Percentiles rank a stretch among this genome's conserved stretches.
Conservation (phyloP, 2,329 filamentous ascomycete genomes). For the Nigrospora osmanthi region DNA sequence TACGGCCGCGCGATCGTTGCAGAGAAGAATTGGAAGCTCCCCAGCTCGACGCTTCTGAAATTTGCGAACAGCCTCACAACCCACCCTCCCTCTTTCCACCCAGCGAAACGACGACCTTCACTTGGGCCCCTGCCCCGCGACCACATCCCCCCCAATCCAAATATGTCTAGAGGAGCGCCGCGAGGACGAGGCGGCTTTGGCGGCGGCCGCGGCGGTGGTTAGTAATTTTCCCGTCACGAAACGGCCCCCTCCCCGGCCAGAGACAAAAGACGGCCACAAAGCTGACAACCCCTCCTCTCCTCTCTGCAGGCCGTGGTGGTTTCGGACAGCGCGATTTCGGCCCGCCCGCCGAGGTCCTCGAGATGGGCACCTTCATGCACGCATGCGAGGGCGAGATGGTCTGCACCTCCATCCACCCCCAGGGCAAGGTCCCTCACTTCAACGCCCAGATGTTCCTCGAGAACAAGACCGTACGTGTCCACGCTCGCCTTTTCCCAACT, state of each 20-base stretch:
- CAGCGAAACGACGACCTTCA: neutral
- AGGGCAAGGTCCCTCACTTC: slow-evolving; percentile 86
- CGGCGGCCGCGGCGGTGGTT: slow-evolving; percentile 19
- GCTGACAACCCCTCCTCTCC: neutral
- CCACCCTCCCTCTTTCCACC: neutral
- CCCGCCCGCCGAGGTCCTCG: slow-evolving; percentile 31
- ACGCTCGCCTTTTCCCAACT: neutral
- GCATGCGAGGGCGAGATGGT: slow-evolving; percentile 97
- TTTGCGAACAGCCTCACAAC: no score
- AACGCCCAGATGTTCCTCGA: slow-evolving; percentile 98
- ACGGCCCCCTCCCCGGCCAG: no score
- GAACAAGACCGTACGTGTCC: slow-evolving; percentile 65
- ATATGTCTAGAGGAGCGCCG: slow-evolving; percentile 24
- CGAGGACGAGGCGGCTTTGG: slow-evolving; percentile 21
- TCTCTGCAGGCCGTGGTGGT: slow-evolving; percentile 20
- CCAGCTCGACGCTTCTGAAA: no score
- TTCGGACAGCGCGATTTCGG: slow-evolving; percentile 24
- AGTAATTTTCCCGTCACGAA: slow-evolving; percentile 5
- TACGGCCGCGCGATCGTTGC: no score
- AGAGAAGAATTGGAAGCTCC: no score
- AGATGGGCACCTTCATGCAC: slow-evolving; percentile 93
- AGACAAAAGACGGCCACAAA: neutral
- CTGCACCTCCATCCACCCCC: slow-evolving; percentile 83
- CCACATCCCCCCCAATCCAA: neutral
- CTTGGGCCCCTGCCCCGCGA: no score